Evolutionary conservation across 176 grass and related monocot species (phyloP), one percentile per base, ranked within the genome.

Genomic region (Oryza nivara): DNA sequence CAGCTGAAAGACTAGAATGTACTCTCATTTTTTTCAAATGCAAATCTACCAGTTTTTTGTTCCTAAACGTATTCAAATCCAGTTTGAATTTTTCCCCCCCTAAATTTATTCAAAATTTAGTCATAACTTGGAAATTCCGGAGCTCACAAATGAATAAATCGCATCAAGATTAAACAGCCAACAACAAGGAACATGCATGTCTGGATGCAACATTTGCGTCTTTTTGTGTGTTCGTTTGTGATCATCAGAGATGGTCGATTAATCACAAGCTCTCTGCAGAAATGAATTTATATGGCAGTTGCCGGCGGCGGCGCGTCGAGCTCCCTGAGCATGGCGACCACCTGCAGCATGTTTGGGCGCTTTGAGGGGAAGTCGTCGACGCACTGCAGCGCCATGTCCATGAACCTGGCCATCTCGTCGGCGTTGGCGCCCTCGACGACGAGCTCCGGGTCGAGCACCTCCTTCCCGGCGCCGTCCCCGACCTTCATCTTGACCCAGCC

Each of bases 401-500:
- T 77, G 82, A 95, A 95, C 81, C 83, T 93, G 7, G 74, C 58
- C 91, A 95, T 95, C 88, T 95, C 91, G 9, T 14, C 68, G 25
- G 48, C 34, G 0, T 26, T 73, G 0, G 5, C 38, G 8, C 30
- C 30, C 30, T 69, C 9, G 11, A 90, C 11, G 19, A 98, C 11
- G 19, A 98, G 77, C 68, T 90, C 88, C 43, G 83, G 89, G 80
- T 98, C 95, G 6, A 98, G 58, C 73, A 98, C 93, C 51, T 95
- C 96, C 88, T 72, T 91, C 23, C 83, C 84, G 28, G 75, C 82
- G 12, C 93, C 93, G 7, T 93, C 93, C 65, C 78, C 81, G 66
- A 86, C 87, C 89, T 98, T 98, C 93, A 93, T 93, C 96, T 95
- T 95, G 9, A 93, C 89, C 96, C 96, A 98, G 0, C 96, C 96